phyloP scores from a whole-genome alignment of 768 basidiomycete genomes.

The Mycena rebaudengoi region DNA sequence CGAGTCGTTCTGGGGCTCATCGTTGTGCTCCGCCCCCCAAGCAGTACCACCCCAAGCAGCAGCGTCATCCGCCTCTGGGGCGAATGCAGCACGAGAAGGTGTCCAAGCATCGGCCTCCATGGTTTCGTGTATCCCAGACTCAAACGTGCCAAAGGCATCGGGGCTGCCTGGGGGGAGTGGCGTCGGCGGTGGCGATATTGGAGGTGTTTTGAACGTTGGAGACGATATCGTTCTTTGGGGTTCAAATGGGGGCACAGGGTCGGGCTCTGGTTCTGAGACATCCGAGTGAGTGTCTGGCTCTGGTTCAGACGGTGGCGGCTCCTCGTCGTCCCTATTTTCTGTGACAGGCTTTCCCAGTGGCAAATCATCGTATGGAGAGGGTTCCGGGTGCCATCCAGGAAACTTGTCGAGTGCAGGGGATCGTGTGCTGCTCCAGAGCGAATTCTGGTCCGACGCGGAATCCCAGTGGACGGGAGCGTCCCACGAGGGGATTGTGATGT shows the following conservation, averaged over 20 bases:
- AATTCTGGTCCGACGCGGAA: constrained; percentile 37
- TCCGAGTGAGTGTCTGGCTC: not conserved
- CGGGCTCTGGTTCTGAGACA: not conserved
- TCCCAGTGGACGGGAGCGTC: constrained; percentile 45
- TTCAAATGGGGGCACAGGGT: not conserved
- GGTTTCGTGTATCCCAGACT: constrained; percentile 50
- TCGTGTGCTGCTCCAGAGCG: constrained; percentile 23
- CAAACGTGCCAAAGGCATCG: constrained; percentile 70
- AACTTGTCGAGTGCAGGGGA: constrained; percentile 23
- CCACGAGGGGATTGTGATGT: constrained; percentile 68
- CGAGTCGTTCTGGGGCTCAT: constrained; percentile 27
- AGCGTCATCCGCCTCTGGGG: constrained; percentile 20
- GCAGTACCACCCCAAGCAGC: constrained; percentile 49
- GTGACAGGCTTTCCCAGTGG: constrained; percentile 38
- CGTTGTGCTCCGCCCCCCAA: constrained; percentile 46
- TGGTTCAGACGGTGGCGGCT: too few species aligned
- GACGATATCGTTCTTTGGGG: constrained; percentile 25
- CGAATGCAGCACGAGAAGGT: constrained; percentile 31
- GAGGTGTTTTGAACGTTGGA: constrained; percentile 1
- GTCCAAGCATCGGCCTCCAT: constrained; percentile 47
- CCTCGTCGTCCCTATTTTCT: constrained; percentile 18
- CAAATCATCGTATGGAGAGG: constrained; percentile 54
- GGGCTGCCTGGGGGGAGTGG: constrained; percentile 53
- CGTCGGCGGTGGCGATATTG: too few species aligned
- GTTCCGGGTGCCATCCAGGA: constrained; percentile 24